Conservation (phyloP, 768 basidiomycete species). For the Boletus pseudo-olivaceus region DNA sequence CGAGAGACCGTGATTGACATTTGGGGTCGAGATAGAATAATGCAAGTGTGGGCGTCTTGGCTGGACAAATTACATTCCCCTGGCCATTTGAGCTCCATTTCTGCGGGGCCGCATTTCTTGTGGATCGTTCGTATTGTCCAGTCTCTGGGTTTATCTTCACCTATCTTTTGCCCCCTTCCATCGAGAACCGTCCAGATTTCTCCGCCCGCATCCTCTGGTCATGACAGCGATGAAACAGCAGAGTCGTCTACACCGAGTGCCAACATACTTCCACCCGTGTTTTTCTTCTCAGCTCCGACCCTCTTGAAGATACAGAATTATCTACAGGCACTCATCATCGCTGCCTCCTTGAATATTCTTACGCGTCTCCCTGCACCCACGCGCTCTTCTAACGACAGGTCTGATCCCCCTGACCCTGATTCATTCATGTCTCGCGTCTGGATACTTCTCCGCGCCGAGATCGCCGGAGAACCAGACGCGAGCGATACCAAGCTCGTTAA, state of each 20-base stretch:
- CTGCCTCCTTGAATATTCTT: slow-evolving; percentile 57
- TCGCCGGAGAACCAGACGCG: slow-evolving; percentile 35
- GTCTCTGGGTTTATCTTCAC: slow-evolving; percentile 43
- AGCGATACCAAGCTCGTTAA: slow-evolving; percentile 56
- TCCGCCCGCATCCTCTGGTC: neutral
- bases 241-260: neutral
- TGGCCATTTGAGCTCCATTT: slow-evolving; percentile 10
- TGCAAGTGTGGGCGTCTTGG: slow-evolving; percentile 25
- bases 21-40: slow-evolving; percentile 39
- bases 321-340: slow-evolving; percentile 65
- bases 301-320: slow-evolving; percentile 64
- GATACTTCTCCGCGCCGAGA: slow-evolving; percentile 58
- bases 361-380: slow-evolving; percentile 37
- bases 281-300: slow-evolving; percentile 55
- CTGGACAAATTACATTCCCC: slow-evolving; percentile 7
- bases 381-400: slow-evolving; percentile 4
- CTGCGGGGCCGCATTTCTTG: slow-evolving; percentile 16
- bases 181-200: slow-evolving; percentile 13
- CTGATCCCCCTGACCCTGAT: slow-evolving; percentile 8
- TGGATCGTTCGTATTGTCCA: slow-evolving; percentile 52
- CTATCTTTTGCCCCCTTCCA: slow-evolving; percentile 34
- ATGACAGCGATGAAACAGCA: neutral
- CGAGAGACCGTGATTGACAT: slow-evolving; percentile 49
- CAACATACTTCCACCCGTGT: slow-evolving; percentile 60
- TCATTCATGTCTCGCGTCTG: slow-evolving; percentile 61